Percentiles rank a stretch among this genome's conserved stretches.
Evolutionary conservation across 2,329 filamentous ascomycete genomes (phyloP).

Genomic region (Talaromyces pinophilus): DNA sequence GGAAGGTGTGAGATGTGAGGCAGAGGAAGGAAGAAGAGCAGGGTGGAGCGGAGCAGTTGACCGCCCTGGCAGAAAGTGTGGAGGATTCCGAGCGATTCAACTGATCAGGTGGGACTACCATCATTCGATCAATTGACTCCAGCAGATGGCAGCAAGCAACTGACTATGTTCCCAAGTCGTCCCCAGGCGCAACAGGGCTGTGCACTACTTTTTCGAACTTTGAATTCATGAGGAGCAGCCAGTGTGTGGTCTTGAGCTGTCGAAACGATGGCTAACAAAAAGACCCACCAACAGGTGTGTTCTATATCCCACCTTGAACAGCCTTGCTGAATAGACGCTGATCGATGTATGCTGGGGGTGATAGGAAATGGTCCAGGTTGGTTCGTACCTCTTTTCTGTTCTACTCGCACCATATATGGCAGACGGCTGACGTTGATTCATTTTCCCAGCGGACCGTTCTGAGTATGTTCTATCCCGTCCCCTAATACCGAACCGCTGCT

Average conservation of each 20-base stretch:
- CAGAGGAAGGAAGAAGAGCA: neutral
- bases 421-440: constrained; percentile 29
- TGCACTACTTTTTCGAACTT: constrained; percentile 26
- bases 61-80: constrained; percentile 22
- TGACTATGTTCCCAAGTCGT: neutral
- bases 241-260: constrained; percentile 20
- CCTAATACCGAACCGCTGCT: neutral
- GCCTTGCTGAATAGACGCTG: neutral
- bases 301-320: constrained; percentile 5
- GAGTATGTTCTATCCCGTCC: constrained; percentile 35
- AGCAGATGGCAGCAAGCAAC: neutral
- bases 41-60: constrained; percentile 27
- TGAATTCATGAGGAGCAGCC: constrained; percentile 21
- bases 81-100: neutral
- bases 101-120: neutral
- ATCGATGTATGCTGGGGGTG: constrained; percentile 20
- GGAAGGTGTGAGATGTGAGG: neutral
- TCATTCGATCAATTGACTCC: neutral
- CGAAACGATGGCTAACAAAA: constrained; percentile 47
- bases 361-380: constrained; percentile 99
- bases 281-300: constrained; percentile 70
- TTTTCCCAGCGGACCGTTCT: constrained; percentile 38
- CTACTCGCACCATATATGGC: constrained; percentile 21
- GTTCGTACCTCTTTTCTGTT: constrained; percentile 62
- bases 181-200: constrained; percentile 19